Evolutionary conservation across 345 rosid species (phyloP).

Genomic region (Excoecaria agallocha): DNA sequence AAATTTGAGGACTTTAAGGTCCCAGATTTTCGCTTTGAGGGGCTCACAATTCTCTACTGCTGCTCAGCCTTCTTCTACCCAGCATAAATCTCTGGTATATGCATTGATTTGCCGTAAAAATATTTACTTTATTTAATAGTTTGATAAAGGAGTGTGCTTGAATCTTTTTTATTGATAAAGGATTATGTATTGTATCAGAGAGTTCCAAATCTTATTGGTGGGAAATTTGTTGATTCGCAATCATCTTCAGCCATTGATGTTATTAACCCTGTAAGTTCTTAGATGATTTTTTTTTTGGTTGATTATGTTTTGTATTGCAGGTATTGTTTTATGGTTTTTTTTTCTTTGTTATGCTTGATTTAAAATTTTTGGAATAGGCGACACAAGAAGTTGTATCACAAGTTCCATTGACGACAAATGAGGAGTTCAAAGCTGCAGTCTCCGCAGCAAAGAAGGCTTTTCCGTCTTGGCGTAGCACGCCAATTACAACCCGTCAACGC

Average conservation of each 20-base stretch:
- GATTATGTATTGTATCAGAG: slow-evolving; percentile 40
- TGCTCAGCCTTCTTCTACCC: slow-evolving; percentile 45
- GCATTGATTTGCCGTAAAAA: background rate
- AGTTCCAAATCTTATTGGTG: slow-evolving; percentile 90
- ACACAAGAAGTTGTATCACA: slow-evolving; percentile 88
- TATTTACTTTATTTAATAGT: too few relatives aligned
- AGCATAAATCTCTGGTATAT: slow-evolving; percentile 45
- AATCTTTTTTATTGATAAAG: too few relatives aligned
- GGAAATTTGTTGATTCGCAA: slow-evolving; percentile 66
- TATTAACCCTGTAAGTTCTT: slow-evolving; percentile 70
- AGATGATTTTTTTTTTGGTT: background rate
- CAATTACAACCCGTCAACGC: slow-evolving; percentile 83
- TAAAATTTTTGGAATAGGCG: slow-evolving; percentile 47
- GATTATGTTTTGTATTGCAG: background rate
- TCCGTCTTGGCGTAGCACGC: slow-evolving; percentile 87
- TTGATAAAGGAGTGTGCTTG: too few relatives aligned
- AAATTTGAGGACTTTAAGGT: slow-evolving; percentile 47
- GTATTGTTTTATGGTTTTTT: background rate
- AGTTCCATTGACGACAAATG: slow-evolving; percentile 82
- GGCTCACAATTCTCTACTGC: slow-evolving; percentile 52
- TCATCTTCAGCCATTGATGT: slow-evolving; percentile 68
- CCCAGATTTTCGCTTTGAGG: slow-evolving; percentile 35
- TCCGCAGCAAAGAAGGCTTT: slow-evolving; percentile 85
- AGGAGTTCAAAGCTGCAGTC: slow-evolving; percentile 89
- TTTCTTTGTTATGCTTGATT: slow-evolving; percentile 11